Evolutionary conservation across 805 yeast species (phyloP).

Genomic region (Saccharomycopsis amapae): DNA sequence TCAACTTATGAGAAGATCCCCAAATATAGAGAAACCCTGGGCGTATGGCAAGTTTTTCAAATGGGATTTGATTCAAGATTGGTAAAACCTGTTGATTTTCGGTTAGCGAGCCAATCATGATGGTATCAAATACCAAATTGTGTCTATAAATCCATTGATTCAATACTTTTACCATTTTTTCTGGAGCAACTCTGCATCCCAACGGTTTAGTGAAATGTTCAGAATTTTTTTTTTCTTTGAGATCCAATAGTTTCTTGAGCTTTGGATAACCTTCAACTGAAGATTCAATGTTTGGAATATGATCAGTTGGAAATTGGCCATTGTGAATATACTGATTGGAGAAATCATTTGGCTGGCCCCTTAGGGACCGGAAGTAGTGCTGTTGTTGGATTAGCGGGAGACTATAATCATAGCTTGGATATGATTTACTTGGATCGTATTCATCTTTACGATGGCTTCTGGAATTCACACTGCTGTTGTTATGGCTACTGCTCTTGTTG

Average conservation of each 20-base stretch:
- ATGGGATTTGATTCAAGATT: slow-evolving; percentile 55
- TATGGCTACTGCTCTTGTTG: no score
- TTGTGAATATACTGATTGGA: slow-evolving; percentile 61
- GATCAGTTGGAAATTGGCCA: slow-evolving; percentile 53
- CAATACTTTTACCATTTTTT: slow-evolving; percentile 49
- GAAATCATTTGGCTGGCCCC: slow-evolving; percentile 57
- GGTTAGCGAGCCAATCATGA: slow-evolving; percentile 83
- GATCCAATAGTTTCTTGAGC: slow-evolving; percentile 55
- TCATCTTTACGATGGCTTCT: no score
- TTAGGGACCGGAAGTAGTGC: not conserved
- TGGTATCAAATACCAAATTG: slow-evolving; percentile 70
- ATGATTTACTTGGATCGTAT: no score
- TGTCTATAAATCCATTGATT: slow-evolving; percentile 54
- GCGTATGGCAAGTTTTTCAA: slow-evolving; percentile 65
- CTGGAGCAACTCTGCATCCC: slow-evolving; percentile 47
- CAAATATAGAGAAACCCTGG: slow-evolving; percentile 86
- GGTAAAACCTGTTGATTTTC: slow-evolving; percentile 67
- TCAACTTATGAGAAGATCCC: slow-evolving; percentile 56
- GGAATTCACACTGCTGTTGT: no score
- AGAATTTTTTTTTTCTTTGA: slow-evolving; percentile 54
- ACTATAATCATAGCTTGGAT: not conserved
- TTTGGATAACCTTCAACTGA: slow-evolving; percentile 85
- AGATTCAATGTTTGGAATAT: slow-evolving; percentile 56
- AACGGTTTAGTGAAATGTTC: slow-evolving; percentile 53
- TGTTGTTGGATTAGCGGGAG: not conserved